phyloP scores from a whole-genome alignment of 106 monocot genomes.

The Acanthochlamys bracteata region DNA sequence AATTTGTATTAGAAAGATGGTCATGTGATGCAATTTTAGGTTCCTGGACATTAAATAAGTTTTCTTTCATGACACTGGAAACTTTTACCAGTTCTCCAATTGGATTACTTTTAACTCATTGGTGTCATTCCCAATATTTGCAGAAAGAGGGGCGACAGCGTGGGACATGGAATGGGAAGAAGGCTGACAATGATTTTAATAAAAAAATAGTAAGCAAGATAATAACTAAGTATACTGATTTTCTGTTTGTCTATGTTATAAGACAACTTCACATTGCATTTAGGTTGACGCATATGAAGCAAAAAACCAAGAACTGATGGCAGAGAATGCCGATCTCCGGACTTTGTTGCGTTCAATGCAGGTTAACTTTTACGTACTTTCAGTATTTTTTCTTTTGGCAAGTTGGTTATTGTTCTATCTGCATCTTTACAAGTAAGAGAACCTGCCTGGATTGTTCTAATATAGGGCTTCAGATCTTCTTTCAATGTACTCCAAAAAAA shows the following conservation, averaged over 20 bases:
- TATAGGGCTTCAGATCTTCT: no score
- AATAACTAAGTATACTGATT: not conserved
- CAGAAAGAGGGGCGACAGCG: constrained; percentile 99
- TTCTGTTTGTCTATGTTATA: not conserved
- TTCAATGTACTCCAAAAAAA: no score
- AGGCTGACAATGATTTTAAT: constrained; percentile 88
- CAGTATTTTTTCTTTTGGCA: no score
- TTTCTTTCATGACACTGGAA: no score
- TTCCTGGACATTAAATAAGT: no score
- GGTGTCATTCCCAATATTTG: constrained; percentile 1
- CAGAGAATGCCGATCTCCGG: constrained; percentile 85
- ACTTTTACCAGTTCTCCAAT: no score
- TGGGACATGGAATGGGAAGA: constrained; percentile 99
- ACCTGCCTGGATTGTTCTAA: no score
- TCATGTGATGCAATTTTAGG: no score
- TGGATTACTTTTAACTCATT: constrained; percentile 7
- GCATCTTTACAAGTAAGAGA: no score
- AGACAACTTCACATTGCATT: not conserved
- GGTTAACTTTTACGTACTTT: constrained; percentile 26
- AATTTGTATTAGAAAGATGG: no score
- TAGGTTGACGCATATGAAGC: constrained; percentile 97
- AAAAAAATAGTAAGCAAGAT: constrained; percentile 85
- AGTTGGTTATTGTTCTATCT: no score
- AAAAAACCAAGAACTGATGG: constrained; percentile 93
- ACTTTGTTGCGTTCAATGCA: constrained; percentile 90